Conservation (phyloP, 257 asterid species). For the Solanum chaucha region DNA sequence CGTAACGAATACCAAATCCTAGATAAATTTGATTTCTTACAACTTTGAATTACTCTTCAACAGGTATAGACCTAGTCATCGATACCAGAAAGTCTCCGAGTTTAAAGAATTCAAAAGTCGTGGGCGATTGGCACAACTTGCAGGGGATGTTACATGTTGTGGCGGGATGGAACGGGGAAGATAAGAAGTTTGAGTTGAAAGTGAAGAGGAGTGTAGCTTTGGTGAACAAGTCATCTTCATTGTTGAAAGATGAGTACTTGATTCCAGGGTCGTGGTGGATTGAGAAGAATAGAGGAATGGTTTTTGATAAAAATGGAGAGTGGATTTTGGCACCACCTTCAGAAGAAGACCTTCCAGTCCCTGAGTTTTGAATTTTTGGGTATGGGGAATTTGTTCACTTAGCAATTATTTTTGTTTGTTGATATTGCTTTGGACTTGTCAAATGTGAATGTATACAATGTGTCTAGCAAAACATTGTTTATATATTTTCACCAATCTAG, state of each 20-base stretch:
- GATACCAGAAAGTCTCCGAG: conserved; percentile 61
- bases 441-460: background rate
- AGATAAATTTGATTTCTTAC: background rate
- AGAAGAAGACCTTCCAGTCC: conserved; percentile 65
- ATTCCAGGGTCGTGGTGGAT: conserved; percentile 91
- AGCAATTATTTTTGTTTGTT: background rate
- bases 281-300: conserved; percentile 79
- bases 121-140: conserved; percentile 83
- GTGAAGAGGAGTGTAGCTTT: conserved; percentile 60
- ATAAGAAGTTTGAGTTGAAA: conserved; percentile 45
- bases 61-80: conserved; percentile 37
- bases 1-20: background rate
- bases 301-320: conserved; percentile 41
- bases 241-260: conserved; percentile 65
- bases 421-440: background rate
- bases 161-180: conserved; percentile 76
- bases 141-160: conserved; percentile 79
- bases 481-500: background rate
- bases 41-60: background rate
- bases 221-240: conserved; percentile 63
- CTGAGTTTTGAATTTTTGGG: conserved; percentile 31
- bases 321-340: conserved; percentile 55
- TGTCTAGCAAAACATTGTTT: background rate
- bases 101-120: conserved; percentile 41
- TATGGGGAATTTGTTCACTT: background rate